Conservation (phyloP, 2,329 filamentous ascomycete genomes). For the Colletotrichum horii region DNA sequence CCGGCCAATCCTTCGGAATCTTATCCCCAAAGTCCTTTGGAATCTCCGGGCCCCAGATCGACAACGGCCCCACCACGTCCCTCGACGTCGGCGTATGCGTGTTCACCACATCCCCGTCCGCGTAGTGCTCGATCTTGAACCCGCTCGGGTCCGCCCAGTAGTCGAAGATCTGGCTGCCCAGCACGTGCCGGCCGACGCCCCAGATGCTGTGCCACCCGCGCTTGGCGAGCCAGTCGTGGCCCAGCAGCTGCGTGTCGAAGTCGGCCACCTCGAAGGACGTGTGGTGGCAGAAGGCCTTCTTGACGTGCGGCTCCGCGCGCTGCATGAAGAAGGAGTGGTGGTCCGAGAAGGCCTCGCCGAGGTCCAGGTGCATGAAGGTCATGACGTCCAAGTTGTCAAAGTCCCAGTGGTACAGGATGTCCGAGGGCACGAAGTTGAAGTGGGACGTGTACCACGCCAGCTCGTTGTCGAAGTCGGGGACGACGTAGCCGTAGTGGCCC, state of each 20-base stretch:
- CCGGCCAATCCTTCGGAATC: not conserved
- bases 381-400: constrained; percentile 26
- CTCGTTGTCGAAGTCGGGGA: constrained; percentile 34
- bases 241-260: constrained; percentile 64
- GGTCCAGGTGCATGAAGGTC: constrained; percentile 60
- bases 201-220: constrained; percentile 60
- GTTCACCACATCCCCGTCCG: constrained; percentile 67
- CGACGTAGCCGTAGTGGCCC: not conserved
- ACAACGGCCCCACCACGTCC: not conserved
- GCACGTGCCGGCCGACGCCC: constrained; percentile 66
- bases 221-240: constrained; percentile 61
- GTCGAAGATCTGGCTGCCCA: constrained; percentile 67
- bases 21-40: not conserved
- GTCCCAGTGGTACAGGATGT: constrained; percentile 28
- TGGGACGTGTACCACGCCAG: constrained; percentile 40
- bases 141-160: constrained; percentile 64
- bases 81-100: constrained; percentile 43
- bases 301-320: constrained; percentile 25
- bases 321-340: constrained; percentile 61
- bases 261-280: constrained; percentile 55
- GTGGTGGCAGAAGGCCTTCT: constrained; percentile 26
- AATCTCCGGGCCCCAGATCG: constrained; percentile 25
- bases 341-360: constrained; percentile 52
- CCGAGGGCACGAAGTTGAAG: constrained; percentile 46
- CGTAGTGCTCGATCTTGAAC: constrained; percentile 64